Percentiles rank a stretch among this genome's conserved stretches.
Evolutionary conservation across 768 basidiomycete genomes (phyloP).

Genomic region (Suillus subaureus): DNA sequence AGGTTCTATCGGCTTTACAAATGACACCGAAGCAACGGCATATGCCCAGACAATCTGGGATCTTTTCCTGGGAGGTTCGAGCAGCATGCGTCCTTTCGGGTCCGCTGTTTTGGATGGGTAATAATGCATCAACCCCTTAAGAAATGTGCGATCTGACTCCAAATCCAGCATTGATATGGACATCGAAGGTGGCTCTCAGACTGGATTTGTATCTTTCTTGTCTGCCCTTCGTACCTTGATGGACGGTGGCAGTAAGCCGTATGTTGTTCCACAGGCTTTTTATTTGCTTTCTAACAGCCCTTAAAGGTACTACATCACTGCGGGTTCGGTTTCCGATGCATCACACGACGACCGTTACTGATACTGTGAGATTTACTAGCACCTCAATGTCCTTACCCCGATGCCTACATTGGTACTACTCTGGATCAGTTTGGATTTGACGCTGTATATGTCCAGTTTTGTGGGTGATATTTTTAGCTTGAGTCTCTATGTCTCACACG

Average conservation of each 20-base stretch:
- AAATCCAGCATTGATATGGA: constrained; percentile 44
- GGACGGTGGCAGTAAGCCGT: constrained; percentile 30
- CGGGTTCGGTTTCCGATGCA: constrained; percentile 27
- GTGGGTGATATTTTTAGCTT: constrained; percentile 19
- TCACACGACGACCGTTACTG: background rate
- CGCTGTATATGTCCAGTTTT: constrained; percentile 55
- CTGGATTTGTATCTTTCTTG: constrained; percentile 33
- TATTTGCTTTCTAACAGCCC: constrained; percentile 3
- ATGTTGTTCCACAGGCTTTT: constrained; percentile 15
- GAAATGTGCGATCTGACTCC: background rate
- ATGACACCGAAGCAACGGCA: constrained; percentile 53
- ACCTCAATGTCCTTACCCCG: constrained; percentile 51
- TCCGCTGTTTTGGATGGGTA: constrained; percentile 73
- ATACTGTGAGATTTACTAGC: constrained; percentile 21
- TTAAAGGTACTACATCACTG: constrained; percentile 46
- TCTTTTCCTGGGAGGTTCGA: constrained; percentile 66
- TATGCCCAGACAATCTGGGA: constrained; percentile 73
- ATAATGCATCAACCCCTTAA: constrained; percentile 5
- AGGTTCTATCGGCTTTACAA: constrained; percentile 61
- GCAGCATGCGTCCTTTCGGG: constrained; percentile 69
- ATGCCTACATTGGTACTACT: constrained; percentile 45
- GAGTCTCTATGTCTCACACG: background rate
- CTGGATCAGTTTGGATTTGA: constrained; percentile 47
- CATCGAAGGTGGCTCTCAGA: constrained; percentile 45
- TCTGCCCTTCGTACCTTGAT: constrained; percentile 29